Conservation (phyloP, 768 basidiomycete genomes). For the Tulasnella sp. region DNA sequence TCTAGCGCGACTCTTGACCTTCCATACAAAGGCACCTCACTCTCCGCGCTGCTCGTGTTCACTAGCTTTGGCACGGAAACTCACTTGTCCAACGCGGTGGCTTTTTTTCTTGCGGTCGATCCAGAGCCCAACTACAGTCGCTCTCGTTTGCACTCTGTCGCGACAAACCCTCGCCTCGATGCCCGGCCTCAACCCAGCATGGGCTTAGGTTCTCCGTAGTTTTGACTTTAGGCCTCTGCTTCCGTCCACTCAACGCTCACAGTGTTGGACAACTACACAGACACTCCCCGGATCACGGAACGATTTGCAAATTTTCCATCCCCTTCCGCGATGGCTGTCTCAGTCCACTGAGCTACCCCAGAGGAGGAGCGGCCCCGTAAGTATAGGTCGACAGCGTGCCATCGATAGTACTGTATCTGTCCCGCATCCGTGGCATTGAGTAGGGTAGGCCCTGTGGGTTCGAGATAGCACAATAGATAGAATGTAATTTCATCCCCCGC, state of each 20-base stretch:
- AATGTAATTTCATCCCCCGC: background rate
- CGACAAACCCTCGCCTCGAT: background rate
- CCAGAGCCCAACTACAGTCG: background rate
- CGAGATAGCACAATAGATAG: background rate
- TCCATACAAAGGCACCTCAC: background rate
- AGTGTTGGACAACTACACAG: background rate
- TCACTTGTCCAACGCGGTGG: background rate
- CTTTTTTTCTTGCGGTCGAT: background rate
- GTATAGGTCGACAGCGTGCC: background rate
- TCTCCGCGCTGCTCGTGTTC: background rate
- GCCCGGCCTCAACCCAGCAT: background rate
- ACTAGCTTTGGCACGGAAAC: too few relatives aligned
- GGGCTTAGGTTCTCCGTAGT: background rate
- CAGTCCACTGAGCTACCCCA: background rate
- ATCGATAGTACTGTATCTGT: slow-evolving; percentile 4
- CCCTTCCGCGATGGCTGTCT: background rate
- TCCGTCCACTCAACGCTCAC: background rate
- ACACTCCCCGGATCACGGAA: background rate
- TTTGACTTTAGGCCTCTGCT: background rate
- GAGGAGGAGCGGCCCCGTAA: background rate
- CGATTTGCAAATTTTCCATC: background rate
- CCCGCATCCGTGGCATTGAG: background rate
- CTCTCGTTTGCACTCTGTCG: background rate
- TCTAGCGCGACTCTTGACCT: background rate
- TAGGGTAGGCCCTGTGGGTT: background rate